A percentile compares a stretch with the other conserved stretches of the same genome.
These are phyloP conservation scores for Porogramme epimiltina DNA, from an alignment of 1,284 basidiomycete genomes.

Conservation along the genomic window DNA sequence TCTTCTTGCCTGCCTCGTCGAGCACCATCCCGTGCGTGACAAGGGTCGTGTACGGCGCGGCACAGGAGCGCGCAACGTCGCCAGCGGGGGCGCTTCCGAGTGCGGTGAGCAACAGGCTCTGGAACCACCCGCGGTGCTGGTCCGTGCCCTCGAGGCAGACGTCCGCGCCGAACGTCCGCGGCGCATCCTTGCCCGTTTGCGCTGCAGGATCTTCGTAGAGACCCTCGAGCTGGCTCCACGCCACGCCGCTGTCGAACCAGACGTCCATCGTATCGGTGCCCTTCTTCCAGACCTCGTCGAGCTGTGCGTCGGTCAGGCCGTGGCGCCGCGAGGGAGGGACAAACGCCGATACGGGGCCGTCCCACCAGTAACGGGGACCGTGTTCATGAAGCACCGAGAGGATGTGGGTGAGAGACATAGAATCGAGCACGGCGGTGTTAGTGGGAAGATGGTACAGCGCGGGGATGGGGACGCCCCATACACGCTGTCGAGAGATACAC, in stretches of 20 bases:
- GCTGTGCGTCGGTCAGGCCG: constrained; percentile 41
- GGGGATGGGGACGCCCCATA: constrained; percentile 98
- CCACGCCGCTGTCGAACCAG: constrained; percentile 98
- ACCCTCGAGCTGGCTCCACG: constrained; percentile 82
- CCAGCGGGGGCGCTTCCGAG: constrained; percentile 52
- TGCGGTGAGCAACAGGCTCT: constrained; percentile 89
- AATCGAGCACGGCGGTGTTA: constrained; percentile 69
- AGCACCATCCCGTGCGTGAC: constrained; percentile 98
- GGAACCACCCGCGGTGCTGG: constrained; percentile 99
- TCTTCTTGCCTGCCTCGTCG: constrained; percentile 91
- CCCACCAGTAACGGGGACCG: constrained; percentile 91
- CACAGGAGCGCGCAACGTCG: constrained; percentile 24
- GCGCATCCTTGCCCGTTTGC: constrained; percentile 9
- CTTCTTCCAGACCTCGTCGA: constrained; percentile 61
- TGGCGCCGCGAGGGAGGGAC: constrained; percentile 59
- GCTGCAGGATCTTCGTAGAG: constrained; percentile 21
- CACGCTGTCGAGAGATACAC: constrained; percentile 98
- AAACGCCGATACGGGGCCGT: constrained; percentile 84
- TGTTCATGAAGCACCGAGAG: constrained; percentile 71
- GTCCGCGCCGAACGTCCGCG: constrained; percentile 61
- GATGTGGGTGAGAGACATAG: constrained; percentile 77
- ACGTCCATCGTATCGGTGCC: constrained; percentile 98
- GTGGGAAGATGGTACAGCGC: constrained; percentile 76
- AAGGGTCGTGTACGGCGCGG: constrained; percentile 79
- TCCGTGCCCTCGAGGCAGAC: constrained; percentile 96